Conservation (phyloP, 2,329 filamentous ascomycete genomes). For the Beauveria pseudobassiana region DNA sequence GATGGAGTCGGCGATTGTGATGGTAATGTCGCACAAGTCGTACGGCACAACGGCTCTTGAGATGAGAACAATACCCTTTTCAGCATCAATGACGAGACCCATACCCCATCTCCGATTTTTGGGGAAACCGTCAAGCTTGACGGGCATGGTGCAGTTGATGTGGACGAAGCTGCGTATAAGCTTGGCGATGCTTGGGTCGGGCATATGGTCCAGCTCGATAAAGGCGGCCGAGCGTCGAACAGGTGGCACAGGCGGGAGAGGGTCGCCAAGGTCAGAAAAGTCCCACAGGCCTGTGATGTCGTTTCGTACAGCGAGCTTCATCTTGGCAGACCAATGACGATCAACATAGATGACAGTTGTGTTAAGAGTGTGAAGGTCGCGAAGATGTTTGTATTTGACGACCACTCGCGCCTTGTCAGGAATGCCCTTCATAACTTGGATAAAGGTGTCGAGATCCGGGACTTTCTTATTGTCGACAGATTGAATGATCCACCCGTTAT, state of each 20-base stretch:
- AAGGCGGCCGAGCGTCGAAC: constrained; percentile 77
- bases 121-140: constrained; percentile 97
- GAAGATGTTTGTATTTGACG: constrained; percentile 89
- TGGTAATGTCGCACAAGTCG: constrained; percentile 89
- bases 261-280: constrained; percentile 75
- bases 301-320: constrained; percentile 87
- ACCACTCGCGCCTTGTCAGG: constrained; percentile 79
- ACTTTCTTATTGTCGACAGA: constrained; percentile 88
- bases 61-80: constrained; percentile 89
- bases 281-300: constrained; percentile 90
- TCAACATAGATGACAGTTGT: constrained; percentile 90
- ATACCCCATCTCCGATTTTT: constrained; percentile 91
- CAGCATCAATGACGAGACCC: constrained; percentile 93
- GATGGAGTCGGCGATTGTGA: constrained; percentile 95
- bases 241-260: constrained; percentile 66
- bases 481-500: constrained; percentile 90
- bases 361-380: constrained; percentile 89
- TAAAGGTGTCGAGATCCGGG: constrained; percentile 78
- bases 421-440: constrained; percentile 82
- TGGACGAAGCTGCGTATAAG: constrained; percentile 93
- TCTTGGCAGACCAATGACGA: constrained; percentile 91
- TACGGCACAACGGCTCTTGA: constrained; percentile 93
- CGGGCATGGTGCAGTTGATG: constrained; percentile 83
- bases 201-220: constrained; percentile 82
- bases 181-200: constrained; percentile 83